Base-by-base conservation (phyloP, 148 eudicot genomes). In the Diospyros lotus region DNA sequence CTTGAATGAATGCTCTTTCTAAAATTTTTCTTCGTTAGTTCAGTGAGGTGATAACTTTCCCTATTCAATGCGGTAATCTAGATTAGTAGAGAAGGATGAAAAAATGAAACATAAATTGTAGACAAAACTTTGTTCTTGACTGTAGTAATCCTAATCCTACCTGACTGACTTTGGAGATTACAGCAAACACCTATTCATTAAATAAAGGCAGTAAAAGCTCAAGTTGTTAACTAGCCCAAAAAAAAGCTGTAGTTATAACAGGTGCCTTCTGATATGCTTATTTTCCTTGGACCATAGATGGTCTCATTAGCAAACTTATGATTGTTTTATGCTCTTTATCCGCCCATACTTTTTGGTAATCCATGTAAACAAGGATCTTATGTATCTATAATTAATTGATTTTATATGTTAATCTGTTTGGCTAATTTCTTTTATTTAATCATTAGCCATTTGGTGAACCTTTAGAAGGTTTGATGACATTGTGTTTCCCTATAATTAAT, bases 151-250 rank as follows among this genome's bases (percentile, higher is more conserved):
- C 9, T 3, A 69, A 28, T 48, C 2, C n/a, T 51, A 13, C 45
- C 56, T 12, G 67, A 48, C 1, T 54, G 68, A 72, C 18, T 76
- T 28, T 51, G 17, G 58, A n/a, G 46, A 28, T 44, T 53, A 76
- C 51, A 4, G 15, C 40, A 68, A 68, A 40, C 14, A 10, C 9
- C 69, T 60, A 18, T 76, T 68, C 55, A 62, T 59, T 69, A n/a
- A 59, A 18, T 46, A 46, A 45, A 0, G 65, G 8, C 28, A 12
- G 14, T 38, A 39, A 28, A 28, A 43, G 54, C 17, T 73, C 39
- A 73, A 61, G 58, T 61, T 38, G 4, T 3, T 5, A 28, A 2
- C 50, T 41, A 9, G 28, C 28, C 28, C 28, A 28, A 28, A 0
- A 28, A 28, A 28, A 28, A 28, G 28, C 28, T 28, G 28, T 28